These are phyloP conservation scores for Meripilus lineatus DNA, from an alignment of 1,284 basidiomycete species.

Conservation along the genomic window DNA sequence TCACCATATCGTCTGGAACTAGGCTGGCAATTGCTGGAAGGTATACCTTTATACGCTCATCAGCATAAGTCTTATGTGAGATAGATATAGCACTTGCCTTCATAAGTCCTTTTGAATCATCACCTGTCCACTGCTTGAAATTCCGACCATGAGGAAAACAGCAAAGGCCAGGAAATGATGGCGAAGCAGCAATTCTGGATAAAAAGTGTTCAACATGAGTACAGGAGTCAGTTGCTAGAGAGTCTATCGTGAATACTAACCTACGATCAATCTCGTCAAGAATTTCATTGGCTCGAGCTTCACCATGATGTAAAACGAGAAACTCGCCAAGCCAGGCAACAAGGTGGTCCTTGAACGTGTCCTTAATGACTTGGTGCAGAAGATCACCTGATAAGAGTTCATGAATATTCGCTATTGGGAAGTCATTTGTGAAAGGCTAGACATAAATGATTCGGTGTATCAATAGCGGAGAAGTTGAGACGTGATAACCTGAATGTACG, in stretches of 20 bases:
- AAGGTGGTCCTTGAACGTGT: too few relatives aligned
- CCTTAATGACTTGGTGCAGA: constrained; percentile 18
- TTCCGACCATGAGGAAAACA: constrained; percentile 4
- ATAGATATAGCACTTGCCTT: neutral
- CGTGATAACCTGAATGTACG: neutral
- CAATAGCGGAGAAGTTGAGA: neutral
- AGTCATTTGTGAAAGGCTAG: constrained; percentile 8
- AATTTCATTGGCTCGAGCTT: constrained; percentile 1
- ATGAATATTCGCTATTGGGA: constrained; percentile 12
- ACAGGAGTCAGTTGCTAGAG: neutral
- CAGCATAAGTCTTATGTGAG: neutral
- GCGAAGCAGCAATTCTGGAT: constrained; percentile 5
- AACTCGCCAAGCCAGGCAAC: constrained; percentile 13
- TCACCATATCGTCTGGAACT: constrained; percentile 2
- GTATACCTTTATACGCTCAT: neutral
- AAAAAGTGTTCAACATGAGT: constrained; percentile 8
- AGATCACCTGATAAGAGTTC: constrained; percentile 6
- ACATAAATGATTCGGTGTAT: neutral
- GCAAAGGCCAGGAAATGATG: too few relatives aligned
- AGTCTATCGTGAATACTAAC: constrained; percentile 1
- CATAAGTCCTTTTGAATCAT: constrained; percentile 9
- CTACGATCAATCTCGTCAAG: constrained; percentile 15
- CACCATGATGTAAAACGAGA: constrained; percentile 5
- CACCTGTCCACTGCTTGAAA: constrained; percentile 9
- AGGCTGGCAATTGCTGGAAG: neutral